Evolutionary conservation across 768 basidiomycete species (phyloP).

Genomic region (Mycena olivaceomarginata): DNA sequence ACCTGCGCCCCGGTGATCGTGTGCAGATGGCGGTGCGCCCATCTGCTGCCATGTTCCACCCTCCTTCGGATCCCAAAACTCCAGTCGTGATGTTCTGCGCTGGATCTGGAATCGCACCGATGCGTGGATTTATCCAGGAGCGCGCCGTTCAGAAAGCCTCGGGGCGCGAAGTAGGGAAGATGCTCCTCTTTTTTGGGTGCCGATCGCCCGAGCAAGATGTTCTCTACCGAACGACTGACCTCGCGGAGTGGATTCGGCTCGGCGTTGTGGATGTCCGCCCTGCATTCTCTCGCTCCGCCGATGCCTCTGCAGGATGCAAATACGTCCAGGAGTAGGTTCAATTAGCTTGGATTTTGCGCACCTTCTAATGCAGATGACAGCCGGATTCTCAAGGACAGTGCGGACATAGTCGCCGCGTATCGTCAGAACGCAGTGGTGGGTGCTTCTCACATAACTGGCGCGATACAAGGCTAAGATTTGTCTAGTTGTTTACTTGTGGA

Average conservation of each 20-base stretch:
- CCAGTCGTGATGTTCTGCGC: conserved; percentile 67
- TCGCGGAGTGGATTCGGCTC: conserved; percentile 62
- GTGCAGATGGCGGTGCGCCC: conserved; percentile 65
- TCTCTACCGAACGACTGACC: conserved; percentile 64
- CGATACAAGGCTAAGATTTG: neutral
- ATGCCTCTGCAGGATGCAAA: conserved; percentile 2
- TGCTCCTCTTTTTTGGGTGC: conserved; percentile 69
- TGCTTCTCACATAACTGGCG: neutral
- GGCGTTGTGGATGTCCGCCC: conserved; percentile 57
- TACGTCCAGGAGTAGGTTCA: conserved; percentile 26
- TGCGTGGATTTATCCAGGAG: conserved; percentile 71
- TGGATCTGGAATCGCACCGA: conserved; percentile 67
- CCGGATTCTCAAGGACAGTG: conserved; percentile 47
- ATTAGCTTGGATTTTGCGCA: neutral
- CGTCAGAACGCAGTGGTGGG: conserved; percentile 57
- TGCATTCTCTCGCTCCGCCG: conserved; percentile 4
- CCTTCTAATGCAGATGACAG: neutral
- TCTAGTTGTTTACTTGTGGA: conserved; percentile 66
- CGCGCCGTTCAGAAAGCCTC: conserved; percentile 65
- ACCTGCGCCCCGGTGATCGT: conserved; percentile 59
- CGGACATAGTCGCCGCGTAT: conserved; percentile 54
- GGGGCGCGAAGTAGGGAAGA: conserved; percentile 62
- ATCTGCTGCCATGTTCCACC: conserved; percentile 63
- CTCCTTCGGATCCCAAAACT: conserved; percentile 56
- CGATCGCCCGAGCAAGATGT: conserved; percentile 62